phyloP scores from a whole-genome alignment of 1,284 basidiomycete genomes.

The Ganoderma sp. region DNA sequence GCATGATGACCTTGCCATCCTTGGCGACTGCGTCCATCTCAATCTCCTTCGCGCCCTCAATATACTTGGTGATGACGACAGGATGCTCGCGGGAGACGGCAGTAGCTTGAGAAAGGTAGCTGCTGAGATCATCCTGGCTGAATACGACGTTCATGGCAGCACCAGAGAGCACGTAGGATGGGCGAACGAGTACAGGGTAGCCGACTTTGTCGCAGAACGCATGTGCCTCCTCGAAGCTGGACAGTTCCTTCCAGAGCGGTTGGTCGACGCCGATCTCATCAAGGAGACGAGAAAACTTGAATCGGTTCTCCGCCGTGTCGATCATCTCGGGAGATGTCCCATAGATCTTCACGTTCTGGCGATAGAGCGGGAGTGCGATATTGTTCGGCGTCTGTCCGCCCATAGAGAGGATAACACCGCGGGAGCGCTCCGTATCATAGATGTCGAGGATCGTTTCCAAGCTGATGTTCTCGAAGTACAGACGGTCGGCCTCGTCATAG shows the following conservation, averaged over 20 bases:
- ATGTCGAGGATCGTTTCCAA: slow-evolving; percentile 97
- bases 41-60: slow-evolving; percentile 99
- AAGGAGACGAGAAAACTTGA: slow-evolving; percentile 98
- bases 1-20: slow-evolving; percentile 98
- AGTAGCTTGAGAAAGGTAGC: slow-evolving; percentile 94
- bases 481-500: slow-evolving; percentile 97
- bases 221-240: slow-evolving; percentile 88
- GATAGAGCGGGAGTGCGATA: slow-evolving; percentile 91
- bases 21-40: slow-evolving; percentile 99
- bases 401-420: slow-evolving; percentile 96
- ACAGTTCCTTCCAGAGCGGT: slow-evolving; percentile 96
- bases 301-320: slow-evolving; percentile 98
- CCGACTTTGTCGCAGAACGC: slow-evolving; percentile 90
- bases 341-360: slow-evolving; percentile 97
- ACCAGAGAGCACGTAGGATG: slow-evolving; percentile 97
- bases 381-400: slow-evolving; percentile 99
- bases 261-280: slow-evolving; percentile 99
- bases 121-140: slow-evolving; percentile 88
- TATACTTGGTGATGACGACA: slow-evolving; percentile 98
- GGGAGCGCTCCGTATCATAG: slow-evolving; percentile 89
- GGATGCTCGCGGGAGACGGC: slow-evolving; percentile 97
- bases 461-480: slow-evolving; percentile 99
- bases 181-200: slow-evolving; percentile 95
- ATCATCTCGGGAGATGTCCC: slow-evolving; percentile 99
- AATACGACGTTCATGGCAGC: slow-evolving; percentile 99